Base-by-base conservation (phyloP, 352 stramenopile genomes). In the Phytophthora tentaculata region DNA sequence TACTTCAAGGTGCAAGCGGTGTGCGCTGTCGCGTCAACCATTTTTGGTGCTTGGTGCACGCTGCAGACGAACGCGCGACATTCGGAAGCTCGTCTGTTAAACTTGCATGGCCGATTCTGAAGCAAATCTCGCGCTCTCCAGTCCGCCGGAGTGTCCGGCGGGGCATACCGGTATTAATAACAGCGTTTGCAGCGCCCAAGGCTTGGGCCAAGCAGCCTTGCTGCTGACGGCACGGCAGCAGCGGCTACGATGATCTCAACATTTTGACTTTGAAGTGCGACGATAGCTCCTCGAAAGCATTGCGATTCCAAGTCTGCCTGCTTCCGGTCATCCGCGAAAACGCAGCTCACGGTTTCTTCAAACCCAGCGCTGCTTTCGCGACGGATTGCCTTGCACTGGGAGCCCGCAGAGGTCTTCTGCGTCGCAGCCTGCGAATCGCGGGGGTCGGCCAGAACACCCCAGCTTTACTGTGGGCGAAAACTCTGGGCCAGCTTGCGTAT, bases 321-420 rank as follows among this genome's bases (percentile, higher is more conserved):
- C 43, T 19, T 24, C 12, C 43, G 44, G 73, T 68, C 61, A 80
- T 80, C 73, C 37, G 23, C 55, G 60, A 69, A 77, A 63, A 77
- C 73, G 64, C 69, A 80, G 54, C 45, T 37, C 23, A 19, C 26
- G 14, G 45, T 12, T 67, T 59, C 61, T 71, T 54, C 61, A 67
- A 44, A 39, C 3, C n/a, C 17, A 32, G 23, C 41, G 64, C 69
- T 55, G 35, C 35, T 45, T 56, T 64, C 47, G 57, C 41, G 20
- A 50, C 39, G 41, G 59, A 73, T 24, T 26, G 20, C 17, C 43
- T n/a, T n/a, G n/a, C n/a, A n/a, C n/a, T n/a, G n/a, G n/a, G n/a
- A n/a, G n/a, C n/a, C 24, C 49, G 49, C 35, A 44, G 48, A 59
- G 49, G 49, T 39, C 32, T 39, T 39, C 10, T 16, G 32, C 32